Conservation (phyloP, 129 eudicot genomes). For the Centrapalus pauciflorus region DNA sequence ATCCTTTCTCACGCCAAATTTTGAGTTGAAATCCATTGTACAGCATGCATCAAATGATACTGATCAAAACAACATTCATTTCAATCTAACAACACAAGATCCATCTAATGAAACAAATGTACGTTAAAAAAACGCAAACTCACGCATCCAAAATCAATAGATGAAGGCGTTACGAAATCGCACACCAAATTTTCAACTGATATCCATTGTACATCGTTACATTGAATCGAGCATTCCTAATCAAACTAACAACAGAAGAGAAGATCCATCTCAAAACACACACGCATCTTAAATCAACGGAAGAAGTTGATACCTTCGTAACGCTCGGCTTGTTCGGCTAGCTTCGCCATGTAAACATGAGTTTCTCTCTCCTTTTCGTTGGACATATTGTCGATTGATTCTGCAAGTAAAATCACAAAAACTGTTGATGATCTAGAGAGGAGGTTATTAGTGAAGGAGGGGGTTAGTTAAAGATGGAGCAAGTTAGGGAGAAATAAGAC, state of each 20-base stretch:
- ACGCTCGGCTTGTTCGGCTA: constrained; percentile 98
- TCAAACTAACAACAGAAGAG: not conserved
- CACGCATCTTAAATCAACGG: not conserved
- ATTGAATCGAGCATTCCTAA: constrained; percentile 7
- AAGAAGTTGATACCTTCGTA: constrained; percentile 51
- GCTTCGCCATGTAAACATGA: constrained; percentile 95
- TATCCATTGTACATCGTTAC: not conserved
- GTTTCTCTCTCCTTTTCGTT: constrained; percentile 82
- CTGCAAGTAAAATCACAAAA: constrained; percentile 13
- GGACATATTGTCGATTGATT: constrained; percentile 46
- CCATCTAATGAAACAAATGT: not conserved
- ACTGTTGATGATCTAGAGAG: constrained; percentile 5
- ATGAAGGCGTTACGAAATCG: not conserved
- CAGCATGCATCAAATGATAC: not conserved
- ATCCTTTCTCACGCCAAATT: not conserved
- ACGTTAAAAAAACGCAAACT: not conserved
- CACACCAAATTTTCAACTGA: constrained; percentile 2
- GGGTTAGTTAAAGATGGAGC: constrained; percentile 11
- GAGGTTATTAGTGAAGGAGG: constrained; percentile 14
- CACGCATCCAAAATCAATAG: not conserved
- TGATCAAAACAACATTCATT: not conserved
- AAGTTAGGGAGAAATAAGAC: constrained; percentile 9
- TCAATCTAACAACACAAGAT: constrained; percentile 8
- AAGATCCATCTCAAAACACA: constrained; percentile 6
- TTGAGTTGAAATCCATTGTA: not conserved